Percentiles rank a stretch among this genome's conserved stretches.
Evolutionary conservation across 768 basidiomycete species (phyloP).

Genomic region (Boletellus ananas): DNA sequence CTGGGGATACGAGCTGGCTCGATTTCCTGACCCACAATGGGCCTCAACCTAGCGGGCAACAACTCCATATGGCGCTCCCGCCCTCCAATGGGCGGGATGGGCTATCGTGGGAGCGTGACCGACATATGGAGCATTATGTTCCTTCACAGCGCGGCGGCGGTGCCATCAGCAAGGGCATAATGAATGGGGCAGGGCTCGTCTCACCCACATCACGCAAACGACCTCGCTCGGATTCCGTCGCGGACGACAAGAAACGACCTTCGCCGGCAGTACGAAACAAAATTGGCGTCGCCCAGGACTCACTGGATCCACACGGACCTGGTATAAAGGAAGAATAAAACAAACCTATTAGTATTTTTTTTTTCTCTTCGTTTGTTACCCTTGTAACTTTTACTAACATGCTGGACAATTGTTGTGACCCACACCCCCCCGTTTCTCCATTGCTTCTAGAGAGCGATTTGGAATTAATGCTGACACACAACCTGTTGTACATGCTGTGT

Average conservation of each 20-base stretch:
- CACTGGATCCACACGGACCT: constrained; percentile 15
- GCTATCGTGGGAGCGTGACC: constrained; percentile 32
- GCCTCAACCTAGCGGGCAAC: constrained; percentile 24
- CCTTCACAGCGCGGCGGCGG: constrained; percentile 26
- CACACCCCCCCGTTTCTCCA: no score
- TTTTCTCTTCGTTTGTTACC: background rate
- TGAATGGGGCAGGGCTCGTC: constrained; percentile 16
- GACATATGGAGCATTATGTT: constrained; percentile 27
- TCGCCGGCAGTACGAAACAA: constrained; percentile 19
- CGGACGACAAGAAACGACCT: constrained; percentile 17
- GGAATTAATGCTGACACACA: no score
- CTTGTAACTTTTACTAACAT: background rate
- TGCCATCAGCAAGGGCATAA: constrained; percentile 14
- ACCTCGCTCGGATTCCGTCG: constrained; percentile 21
- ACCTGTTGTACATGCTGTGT: no score
- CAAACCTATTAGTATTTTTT: background rate
- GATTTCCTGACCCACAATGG: constrained; percentile 30
- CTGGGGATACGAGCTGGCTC: constrained; percentile 32
- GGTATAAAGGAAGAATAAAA: constrained; percentile 31
- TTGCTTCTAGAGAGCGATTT: no score
- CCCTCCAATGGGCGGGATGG: constrained; percentile 23
- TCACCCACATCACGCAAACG: constrained; percentile 29
- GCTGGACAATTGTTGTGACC: no score
- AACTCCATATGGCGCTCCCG: constrained; percentile 29
- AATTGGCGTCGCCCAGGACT: constrained; percentile 13